Evolutionary conservation across 805 yeast species (phyloP), one percentile per base, ranked within the genome.

Genomic region (Candida fluviatilis): DNA sequence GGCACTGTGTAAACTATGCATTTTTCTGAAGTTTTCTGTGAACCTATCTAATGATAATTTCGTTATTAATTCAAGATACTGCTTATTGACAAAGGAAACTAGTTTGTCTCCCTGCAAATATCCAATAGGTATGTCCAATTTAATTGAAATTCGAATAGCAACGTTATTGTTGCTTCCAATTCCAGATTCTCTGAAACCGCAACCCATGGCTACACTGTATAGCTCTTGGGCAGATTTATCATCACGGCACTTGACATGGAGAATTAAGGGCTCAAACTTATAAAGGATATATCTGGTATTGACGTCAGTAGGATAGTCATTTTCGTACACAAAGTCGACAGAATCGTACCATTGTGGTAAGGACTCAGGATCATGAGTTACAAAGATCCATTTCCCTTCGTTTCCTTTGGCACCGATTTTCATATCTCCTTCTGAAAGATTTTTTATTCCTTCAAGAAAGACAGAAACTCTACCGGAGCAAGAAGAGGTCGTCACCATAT

Each of bases 401-500:
- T 80, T 77, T 7, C 95, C 96, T 53, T 88, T 88, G 3, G 95
- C 87, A 1, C 95, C 93, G 12, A 83, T 75, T 48, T 60, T 76
- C 10, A 38, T 24, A 7, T 43, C 48, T 25, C 51, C 46, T 1
- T 40, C 40, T 2, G 24, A 36, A 14, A 41, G 30, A 24, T 50
- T 43, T 48, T 85, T 84, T 7, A 61, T 57, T 2, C 95, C 95
- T 53, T 87, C 95, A 2, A 83, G 62, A 54, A 84, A 88, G 0
- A 88, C 88, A 40, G 91, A 80, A 1, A 87, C 82, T 51, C 96
- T 66, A 2, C 96, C 96, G 0, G 95, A 85, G 48, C 96, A 88
- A 13, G 93, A 82, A 1, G 95, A 84, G 0, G 96, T 88, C 2
- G 95, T 87, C 8, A 88, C 93, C 78, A 84, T 73, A 46, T 82